phyloP scores from a whole-genome alignment of 371 early-diverging fungal genomes.

The Haplosporangium sp. region DNA sequence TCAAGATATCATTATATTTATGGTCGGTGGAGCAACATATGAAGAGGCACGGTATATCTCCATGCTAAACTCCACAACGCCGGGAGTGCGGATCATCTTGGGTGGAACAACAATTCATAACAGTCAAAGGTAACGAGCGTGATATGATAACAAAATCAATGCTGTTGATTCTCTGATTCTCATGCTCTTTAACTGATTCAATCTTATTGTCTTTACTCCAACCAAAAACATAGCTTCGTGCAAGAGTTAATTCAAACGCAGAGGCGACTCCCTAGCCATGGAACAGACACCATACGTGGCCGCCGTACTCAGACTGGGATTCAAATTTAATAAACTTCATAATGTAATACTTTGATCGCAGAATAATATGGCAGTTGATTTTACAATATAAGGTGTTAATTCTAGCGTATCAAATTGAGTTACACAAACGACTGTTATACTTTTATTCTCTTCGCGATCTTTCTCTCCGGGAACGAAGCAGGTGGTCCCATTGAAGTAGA shows the following conservation, averaged over 20 bases:
- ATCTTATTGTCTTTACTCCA: neutral
- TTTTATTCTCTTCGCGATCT: slow-evolving; percentile 22
- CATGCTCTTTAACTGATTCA: too few relatives aligned
- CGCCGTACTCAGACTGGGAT: slow-evolving; percentile 15
- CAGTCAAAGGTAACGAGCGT: slow-evolving; percentile 62
- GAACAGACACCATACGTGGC: slow-evolving; percentile 15
- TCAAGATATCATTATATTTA: slow-evolving; percentile 93
- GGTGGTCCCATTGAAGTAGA: neutral
- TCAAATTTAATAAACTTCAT: neutral
- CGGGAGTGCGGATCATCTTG: slow-evolving; percentile 85
- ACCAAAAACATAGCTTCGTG: slow-evolving; percentile 33
- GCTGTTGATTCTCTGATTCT: too few relatives aligned
- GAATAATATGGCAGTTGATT: neutral
- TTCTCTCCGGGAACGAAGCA: slow-evolving; percentile 5
- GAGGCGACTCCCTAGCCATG: slow-evolving; percentile 18
- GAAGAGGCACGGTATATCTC: slow-evolving; percentile 91
- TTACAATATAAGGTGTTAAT: too few relatives aligned
- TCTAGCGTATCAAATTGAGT: too few relatives aligned
- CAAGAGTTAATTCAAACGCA: slow-evolving; percentile 45
- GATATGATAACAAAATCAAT: too few relatives aligned
- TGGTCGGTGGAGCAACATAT: slow-evolving; percentile 93
- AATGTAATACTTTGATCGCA: neutral
- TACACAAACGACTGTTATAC: neutral
- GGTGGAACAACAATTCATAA: slow-evolving; percentile 93
- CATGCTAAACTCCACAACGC: slow-evolving; percentile 79